Evolutionary conservation across 257 asterid species (phyloP), one percentile per base, ranked within the genome.

Genomic region (Nicotiana attenuata): DNA sequence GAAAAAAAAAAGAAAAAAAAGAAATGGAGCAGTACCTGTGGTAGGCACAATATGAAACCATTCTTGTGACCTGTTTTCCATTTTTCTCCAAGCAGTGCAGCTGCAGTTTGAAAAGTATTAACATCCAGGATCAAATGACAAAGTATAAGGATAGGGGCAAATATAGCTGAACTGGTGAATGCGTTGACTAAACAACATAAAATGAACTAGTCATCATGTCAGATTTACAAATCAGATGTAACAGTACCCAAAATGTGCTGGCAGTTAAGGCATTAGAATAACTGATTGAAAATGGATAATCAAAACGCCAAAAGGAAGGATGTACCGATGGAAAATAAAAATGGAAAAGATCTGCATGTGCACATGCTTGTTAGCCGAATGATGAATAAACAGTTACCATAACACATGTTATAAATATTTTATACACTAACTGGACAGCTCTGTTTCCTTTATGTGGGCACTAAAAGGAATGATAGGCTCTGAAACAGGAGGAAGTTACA

Each of bases 1-100:
- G 0, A 33, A 33, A 33, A 33, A 4, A 5, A 33, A 33, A 33
- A n/a, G n/a, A n/a, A n/a, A n/a, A n/a, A n/a, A 29, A 1, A 3
- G 69, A 59, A 73, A 35, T 55, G 76, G 60, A 81, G 57, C 65
- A 81, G 65, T 93, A 96, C 99, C 98, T 91, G 93, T 96, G 99
- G 86, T 91, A 96, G 45, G 99, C 93, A 56, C 98, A 96, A 82
- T 93, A 96, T 14, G 98, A 96, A 38, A 96, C 97, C 99, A 92
- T 94, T 88, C 92, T 94, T 28, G 97, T 96, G 31, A 89, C 76
- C 82, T 94, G 99, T 83, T 91, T 93, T 81, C 98, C 98, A 85
- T 96, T 96, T 90, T 93, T 94, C 87, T 92, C 98, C 86, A 91
- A 91, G 92, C 93, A 89, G 85, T 96, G 99, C 92, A 96, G 88